These are phyloP conservation scores for Begonia loranthoides DNA, from an alignment of 306 rosid species.

Conservation along the genomic window DNA sequence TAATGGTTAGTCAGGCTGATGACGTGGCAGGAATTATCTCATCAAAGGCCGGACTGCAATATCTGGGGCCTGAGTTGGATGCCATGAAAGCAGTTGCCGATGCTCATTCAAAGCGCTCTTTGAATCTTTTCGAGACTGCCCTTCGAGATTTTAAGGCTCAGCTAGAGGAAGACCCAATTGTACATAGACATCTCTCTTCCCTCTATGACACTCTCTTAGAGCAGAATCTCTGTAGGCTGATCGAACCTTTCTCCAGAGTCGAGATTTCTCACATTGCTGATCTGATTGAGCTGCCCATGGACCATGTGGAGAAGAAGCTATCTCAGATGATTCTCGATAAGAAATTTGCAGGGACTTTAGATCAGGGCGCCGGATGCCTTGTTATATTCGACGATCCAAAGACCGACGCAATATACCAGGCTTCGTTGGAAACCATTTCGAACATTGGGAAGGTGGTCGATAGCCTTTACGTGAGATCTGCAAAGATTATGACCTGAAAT, in stretches of 20 bases:
- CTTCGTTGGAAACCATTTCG: slow-evolving; percentile 72
- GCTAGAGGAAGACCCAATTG: slow-evolving; percentile 90
- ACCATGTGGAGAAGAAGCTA: slow-evolving; percentile 33
- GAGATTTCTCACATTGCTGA: slow-evolving; percentile 84
- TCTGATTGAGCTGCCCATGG: slow-evolving; percentile 66
- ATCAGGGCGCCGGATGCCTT: slow-evolving; percentile 78
- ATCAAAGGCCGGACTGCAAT: slow-evolving; percentile 80
- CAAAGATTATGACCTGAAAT: slow-evolving; percentile 79
- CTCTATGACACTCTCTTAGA: slow-evolving; percentile 78
- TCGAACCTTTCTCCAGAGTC: slow-evolving; percentile 89
- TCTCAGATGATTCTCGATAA: slow-evolving; percentile 41
- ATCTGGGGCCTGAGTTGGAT: slow-evolving; percentile 81
- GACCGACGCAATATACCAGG: slow-evolving; percentile 36
- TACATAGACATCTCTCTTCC: slow-evolving; percentile 82
- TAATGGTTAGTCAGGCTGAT: slow-evolving; percentile 91
- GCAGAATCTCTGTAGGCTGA: slow-evolving; percentile 91
- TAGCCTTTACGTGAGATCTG: slow-evolving; percentile 86
- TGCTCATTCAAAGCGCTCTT: slow-evolving; percentile 83
- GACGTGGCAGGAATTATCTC: slow-evolving; percentile 78
- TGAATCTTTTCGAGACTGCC: slow-evolving; percentile 74
- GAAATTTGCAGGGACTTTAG: slow-evolving; percentile 71
- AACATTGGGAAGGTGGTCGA: slow-evolving; percentile 88
- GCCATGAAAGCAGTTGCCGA: slow-evolving; percentile 98
- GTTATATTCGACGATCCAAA: slow-evolving; percentile 30
- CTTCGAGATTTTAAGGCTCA: slow-evolving; percentile 67